Evolutionary conservation across 495 filamentous ascomycete species (phyloP).

Genomic region (Penicillium dipodomyicola): DNA sequence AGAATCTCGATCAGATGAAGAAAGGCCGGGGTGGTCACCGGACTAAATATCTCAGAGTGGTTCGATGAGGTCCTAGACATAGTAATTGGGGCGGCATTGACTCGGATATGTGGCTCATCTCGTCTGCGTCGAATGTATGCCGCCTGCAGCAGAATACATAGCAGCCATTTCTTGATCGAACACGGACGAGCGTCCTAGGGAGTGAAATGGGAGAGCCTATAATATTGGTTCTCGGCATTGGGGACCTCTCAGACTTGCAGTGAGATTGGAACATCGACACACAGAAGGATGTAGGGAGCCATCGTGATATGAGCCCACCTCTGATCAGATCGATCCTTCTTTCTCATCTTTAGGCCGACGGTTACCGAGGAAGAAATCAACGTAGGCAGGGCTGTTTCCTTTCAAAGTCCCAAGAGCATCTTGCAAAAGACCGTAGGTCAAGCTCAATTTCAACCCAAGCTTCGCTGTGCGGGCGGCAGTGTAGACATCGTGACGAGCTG

Average conservation of each 20-base stretch:
- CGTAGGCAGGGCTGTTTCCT: slow-evolving; percentile 68
- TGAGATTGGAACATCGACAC: background rate
- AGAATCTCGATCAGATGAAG: background rate
- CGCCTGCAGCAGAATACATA: background rate
- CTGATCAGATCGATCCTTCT: slow-evolving; percentile 24
- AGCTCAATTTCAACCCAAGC: slow-evolving; percentile 71
- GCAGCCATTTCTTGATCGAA: background rate
- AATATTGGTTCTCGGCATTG: background rate
- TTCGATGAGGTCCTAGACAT: background rate
- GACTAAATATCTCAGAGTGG: slow-evolving; percentile 4
- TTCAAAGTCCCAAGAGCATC: slow-evolving; percentile 62
- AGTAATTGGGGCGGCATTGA: background rate
- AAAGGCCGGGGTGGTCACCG: background rate
- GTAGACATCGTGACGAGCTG: slow-evolving; percentile 76
- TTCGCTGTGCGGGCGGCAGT: slow-evolving; percentile 84
- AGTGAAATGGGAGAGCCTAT: background rate
- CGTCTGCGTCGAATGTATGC: background rate
- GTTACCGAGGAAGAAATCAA: slow-evolving; percentile 61
- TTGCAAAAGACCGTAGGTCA: slow-evolving; percentile 77
- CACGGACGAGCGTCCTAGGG: background rate
- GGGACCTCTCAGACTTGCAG: background rate
- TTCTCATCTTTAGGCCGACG: slow-evolving; percentile 19
- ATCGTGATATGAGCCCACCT: background rate
- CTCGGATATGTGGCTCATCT: background rate
- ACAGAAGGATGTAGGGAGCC: background rate